Conservation (phyloP, 805 yeast genomes). For the Nakazawaea ishiwadae region DNA sequence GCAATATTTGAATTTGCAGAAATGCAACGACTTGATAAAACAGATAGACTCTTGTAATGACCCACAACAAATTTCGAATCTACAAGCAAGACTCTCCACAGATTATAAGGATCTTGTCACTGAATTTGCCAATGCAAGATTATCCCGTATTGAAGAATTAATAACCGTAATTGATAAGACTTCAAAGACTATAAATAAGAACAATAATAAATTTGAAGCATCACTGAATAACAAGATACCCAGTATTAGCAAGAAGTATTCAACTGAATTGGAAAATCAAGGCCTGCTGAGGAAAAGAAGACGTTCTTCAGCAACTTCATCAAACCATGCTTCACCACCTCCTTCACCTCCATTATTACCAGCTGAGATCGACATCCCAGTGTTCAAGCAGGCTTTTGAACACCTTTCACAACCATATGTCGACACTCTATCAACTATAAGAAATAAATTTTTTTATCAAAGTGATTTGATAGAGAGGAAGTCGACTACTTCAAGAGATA, state of each 20-base stretch:
- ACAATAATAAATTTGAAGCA: slow-evolving; percentile 16
- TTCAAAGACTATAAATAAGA: slow-evolving; percentile 19
- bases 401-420: slow-evolving; percentile 14
- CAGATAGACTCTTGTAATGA: not conserved
- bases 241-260: slow-evolving; percentile 11
- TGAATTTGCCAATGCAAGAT: slow-evolving; percentile 24
- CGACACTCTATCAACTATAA: slow-evolving; percentile 12
- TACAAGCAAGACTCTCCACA: slow-evolving; percentile 22
- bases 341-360: slow-evolving; percentile 16
- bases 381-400: slow-evolving; percentile 20
- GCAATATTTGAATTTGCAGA: not conserved
- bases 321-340: not conserved
- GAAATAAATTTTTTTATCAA: slow-evolving; percentile 11
- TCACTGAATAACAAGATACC: slow-evolving; percentile 17
- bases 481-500: not conserved
- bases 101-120: slow-evolving; percentile 27
- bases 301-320: not conserved
- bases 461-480: not conserved
- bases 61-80: slow-evolving; percentile 14
- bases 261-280: slow-evolving; percentile 12
- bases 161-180: slow-evolving; percentile 26
- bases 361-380: slow-evolving; percentile 16
- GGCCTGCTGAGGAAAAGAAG: not conserved
- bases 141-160: slow-evolving; percentile 27
- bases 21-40: not conserved